phyloP scores from a whole-genome alignment of 1,284 basidiomycete genomes.

The Laetiporus sulphureus region DNA sequence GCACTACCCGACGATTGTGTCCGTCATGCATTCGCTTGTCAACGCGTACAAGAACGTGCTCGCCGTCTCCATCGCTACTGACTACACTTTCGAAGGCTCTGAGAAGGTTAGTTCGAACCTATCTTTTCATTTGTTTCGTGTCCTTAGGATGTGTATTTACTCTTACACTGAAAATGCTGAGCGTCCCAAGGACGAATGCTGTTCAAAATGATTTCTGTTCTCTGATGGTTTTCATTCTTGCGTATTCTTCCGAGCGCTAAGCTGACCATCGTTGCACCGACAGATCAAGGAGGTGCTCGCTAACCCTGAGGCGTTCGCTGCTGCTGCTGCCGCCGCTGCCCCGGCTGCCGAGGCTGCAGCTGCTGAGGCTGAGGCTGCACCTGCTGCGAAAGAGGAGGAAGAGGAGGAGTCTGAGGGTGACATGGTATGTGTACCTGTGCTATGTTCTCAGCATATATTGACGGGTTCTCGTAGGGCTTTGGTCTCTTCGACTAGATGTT shows the following conservation, averaged over 20 bases:
- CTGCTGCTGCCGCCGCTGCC: constrained; percentile 62
- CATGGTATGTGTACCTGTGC: constrained; percentile 48
- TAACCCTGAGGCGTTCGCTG: constrained; percentile 95
- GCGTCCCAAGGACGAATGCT: constrained; percentile 41
- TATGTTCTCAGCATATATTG: too few species aligned
- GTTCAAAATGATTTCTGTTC: constrained; percentile 27
- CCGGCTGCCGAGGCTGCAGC: constrained; percentile 46
- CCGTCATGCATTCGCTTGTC: constrained; percentile 91
- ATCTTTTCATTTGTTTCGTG: constrained; percentile 5
- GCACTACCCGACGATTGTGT: constrained; percentile 94
- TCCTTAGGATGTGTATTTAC: constrained; percentile 35
- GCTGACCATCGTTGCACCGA: constrained; percentile 20
- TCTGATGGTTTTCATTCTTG: constrained; percentile 24
- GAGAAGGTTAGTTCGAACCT: constrained; percentile 66
- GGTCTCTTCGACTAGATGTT: constrained; percentile 80
- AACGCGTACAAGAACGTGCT: constrained; percentile 99
- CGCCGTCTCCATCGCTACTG: constrained; percentile 86
- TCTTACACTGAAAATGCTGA: constrained; percentile 84
- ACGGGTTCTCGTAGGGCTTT: constrained; percentile 73
- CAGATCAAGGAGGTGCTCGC: constrained; percentile 95
- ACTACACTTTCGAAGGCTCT: constrained; percentile 91
- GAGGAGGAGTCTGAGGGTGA: constrained; percentile 77
- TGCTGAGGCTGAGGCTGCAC: constrained; percentile 41
- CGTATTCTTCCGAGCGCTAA: constrained; percentile 4
- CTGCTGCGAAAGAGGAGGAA: constrained; percentile 61